Percentiles rank a stretch among this genome's conserved stretches.
Evolutionary conservation across 805 yeast genomes (phyloP).

Genomic region (Limtongia smithiae): DNA sequence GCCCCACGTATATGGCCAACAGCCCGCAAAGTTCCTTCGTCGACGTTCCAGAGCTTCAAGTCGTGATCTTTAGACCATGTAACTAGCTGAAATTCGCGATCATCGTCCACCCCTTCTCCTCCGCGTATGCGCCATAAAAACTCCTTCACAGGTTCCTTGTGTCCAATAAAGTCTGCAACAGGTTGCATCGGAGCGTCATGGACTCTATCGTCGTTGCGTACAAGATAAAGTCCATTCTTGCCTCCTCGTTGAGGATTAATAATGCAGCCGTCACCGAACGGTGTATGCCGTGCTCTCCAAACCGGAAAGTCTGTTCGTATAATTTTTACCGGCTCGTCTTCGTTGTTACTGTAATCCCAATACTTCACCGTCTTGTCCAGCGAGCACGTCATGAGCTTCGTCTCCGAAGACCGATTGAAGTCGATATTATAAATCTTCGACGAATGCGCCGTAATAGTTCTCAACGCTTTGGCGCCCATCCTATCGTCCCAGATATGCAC

Average conservation of each 20-base stretch:
- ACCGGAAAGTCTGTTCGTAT: constrained; percentile 79
- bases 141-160: constrained; percentile 78
- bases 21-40: constrained; percentile 46
- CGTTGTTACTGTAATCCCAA: constrained; percentile 59
- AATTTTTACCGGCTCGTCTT: constrained; percentile 50
- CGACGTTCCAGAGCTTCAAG: constrained; percentile 73
- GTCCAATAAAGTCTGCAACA: constrained; percentile 67
- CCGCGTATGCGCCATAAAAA: constrained; percentile 79
- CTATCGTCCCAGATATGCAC: constrained; percentile 86
- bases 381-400: constrained; percentile 73
- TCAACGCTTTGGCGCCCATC: constrained; percentile 72
- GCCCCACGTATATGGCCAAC: constrained; percentile 40
- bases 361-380: constrained; percentile 79
- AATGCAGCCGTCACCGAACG: constrained; percentile 84
- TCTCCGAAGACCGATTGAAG: constrained; percentile 59
- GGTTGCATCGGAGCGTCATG: constrained; percentile 42
- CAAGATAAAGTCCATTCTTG: constrained; percentile 55
- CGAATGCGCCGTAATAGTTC: constrained; percentile 67
- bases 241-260: constrained; percentile 92
- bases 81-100: constrained; percentile 83
- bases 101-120: constrained; percentile 46
- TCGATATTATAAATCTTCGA: constrained; percentile 88
- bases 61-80: constrained; percentile 93
- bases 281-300: constrained; percentile 81
- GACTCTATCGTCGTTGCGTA: constrained; percentile 29